Evolutionary conservation across 495 filamentous ascomycete genomes (phyloP).

Genomic region (Cenococcum geophilum): DNA sequence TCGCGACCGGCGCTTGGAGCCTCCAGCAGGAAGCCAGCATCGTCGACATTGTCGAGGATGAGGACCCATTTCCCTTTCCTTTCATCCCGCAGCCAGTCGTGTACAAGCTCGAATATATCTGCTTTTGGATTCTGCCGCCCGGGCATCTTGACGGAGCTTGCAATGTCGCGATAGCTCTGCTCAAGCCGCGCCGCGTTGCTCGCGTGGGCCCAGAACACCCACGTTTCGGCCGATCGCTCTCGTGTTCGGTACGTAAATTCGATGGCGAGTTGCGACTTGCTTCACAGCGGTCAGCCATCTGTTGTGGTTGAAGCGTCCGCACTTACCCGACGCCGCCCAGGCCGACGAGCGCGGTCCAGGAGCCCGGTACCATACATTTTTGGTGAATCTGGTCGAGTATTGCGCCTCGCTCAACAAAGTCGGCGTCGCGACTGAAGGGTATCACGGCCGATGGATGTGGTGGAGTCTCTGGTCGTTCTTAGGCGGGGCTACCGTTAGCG

Average conservation of each 20-base stretch:
- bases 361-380: conserved; percentile 32
- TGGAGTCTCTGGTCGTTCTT: not conserved
- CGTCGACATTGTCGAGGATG: conserved; percentile 49
- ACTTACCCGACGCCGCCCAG: not conserved
- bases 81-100: conserved; percentile 36
- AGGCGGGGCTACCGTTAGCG: not conserved
- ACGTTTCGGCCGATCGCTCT: conserved; percentile 23
- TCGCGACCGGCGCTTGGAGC: too few species aligned
- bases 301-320: not conserved
- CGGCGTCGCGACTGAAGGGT: not conserved
- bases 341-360: too few species aligned
- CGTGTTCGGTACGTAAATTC: conserved; percentile 42
- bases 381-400: conserved; percentile 41
- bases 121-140: conserved; percentile 32
- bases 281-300: too few species aligned
- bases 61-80: conserved; percentile 43
- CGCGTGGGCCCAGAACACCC: too few species aligned
- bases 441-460: not conserved
- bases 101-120: conserved; percentile 36
- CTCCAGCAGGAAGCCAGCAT: conserved; percentile 32
- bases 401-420: not conserved
- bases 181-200: too few species aligned
- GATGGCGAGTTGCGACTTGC: conserved; percentile 30
- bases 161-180: conserved; percentile 23
- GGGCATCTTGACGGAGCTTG: conserved; percentile 15